Evolutionary conservation across 2,329 filamentous ascomycete species (phyloP).

Genomic region (Lachnellula hyalina): DNA sequence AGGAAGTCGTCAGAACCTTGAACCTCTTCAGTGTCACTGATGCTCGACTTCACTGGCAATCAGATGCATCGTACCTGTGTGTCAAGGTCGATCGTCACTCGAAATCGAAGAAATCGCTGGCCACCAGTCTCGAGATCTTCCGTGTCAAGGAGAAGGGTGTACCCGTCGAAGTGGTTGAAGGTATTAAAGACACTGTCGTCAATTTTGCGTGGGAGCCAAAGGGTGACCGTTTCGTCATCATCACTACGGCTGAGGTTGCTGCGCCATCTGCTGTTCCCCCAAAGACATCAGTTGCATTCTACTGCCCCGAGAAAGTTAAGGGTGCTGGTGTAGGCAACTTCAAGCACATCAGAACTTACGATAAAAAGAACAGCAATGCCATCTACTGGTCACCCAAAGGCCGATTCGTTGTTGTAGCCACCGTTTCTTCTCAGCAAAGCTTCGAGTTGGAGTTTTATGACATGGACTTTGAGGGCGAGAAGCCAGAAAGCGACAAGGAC

Average conservation of each 20-base stretch:
- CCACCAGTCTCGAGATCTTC: conserved; percentile 98
- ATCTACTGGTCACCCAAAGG: conserved; percentile 99
- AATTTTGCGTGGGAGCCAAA: conserved; percentile 99
- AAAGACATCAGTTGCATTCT: conserved; percentile 94
- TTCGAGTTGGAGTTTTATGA: conserved; percentile 98
- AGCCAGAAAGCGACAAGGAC: conserved; percentile 88
- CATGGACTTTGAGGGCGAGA: conserved; percentile 96
- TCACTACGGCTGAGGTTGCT: conserved; percentile 83
- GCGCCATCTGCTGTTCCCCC: conserved; percentile 76
- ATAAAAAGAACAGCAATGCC: conserved; percentile 99
- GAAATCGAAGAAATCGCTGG: conserved; percentile 97
- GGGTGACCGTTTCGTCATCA: conserved; percentile 93
- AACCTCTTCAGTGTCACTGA: conserved; percentile 98
- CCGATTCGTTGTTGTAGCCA: conserved; percentile 90
- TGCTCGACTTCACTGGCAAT: conserved; percentile 98
- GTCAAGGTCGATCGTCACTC: conserved; percentile 99
- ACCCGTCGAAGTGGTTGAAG: conserved; percentile 95
- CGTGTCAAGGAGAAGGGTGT: conserved; percentile 96
- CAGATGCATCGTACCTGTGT: conserved; percentile 86
- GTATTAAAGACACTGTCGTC: conserved; percentile 96
- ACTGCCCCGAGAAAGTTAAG: conserved; percentile 94
- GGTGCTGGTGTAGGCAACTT: conserved; percentile 79
- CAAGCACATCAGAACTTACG: conserved; percentile 88
- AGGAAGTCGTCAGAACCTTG: conserved; percentile 87
- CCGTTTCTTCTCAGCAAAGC: conserved; percentile 86